Evolutionary conservation across 345 rosid species (phyloP).

Genomic region (Eucalyptus victrix): DNA sequence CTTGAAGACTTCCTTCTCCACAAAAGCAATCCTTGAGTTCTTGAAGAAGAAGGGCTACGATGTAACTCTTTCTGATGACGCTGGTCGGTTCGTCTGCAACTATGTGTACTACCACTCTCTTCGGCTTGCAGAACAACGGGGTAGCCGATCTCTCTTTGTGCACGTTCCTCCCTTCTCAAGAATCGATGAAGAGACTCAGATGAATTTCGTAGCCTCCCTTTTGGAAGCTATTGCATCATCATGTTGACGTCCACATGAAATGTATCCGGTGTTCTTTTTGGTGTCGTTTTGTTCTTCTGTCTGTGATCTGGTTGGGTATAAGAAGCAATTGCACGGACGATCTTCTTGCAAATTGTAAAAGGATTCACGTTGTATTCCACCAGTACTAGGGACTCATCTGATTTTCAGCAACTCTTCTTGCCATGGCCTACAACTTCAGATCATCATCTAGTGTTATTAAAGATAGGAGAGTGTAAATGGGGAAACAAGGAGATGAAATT

Average conservation of each 20-base stretch:
- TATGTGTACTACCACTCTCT: constrained; percentile 97
- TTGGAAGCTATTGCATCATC: constrained; percentile 64
- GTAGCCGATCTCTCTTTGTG: constrained; percentile 66
- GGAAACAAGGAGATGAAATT: no score
- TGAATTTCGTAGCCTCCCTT: constrained; percentile 76
- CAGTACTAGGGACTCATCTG: not conserved
- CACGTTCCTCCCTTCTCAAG: constrained; percentile 92
- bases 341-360: not conserved
- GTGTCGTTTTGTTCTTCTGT: not conserved
- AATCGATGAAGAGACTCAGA: constrained; percentile 82
- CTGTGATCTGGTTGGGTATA: not conserved
- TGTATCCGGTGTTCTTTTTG: not conserved
- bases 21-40: not conserved
- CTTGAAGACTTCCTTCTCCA: constrained; percentile 1
- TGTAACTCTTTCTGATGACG: constrained; percentile 72
- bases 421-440: not conserved
- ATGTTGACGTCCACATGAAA: not conserved
- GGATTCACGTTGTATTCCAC: not conserved
- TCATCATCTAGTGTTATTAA: not conserved
- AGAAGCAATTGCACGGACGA: not conserved
- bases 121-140: constrained; percentile 72
- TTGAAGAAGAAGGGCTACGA: constrained; percentile 39
- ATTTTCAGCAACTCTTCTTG: not conserved
- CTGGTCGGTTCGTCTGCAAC: constrained; percentile 97
- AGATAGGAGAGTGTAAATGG: no score